phyloP scores from a whole-genome alignment of 1,139 yeast species.

The Blastobotrys serpentis region DNA sequence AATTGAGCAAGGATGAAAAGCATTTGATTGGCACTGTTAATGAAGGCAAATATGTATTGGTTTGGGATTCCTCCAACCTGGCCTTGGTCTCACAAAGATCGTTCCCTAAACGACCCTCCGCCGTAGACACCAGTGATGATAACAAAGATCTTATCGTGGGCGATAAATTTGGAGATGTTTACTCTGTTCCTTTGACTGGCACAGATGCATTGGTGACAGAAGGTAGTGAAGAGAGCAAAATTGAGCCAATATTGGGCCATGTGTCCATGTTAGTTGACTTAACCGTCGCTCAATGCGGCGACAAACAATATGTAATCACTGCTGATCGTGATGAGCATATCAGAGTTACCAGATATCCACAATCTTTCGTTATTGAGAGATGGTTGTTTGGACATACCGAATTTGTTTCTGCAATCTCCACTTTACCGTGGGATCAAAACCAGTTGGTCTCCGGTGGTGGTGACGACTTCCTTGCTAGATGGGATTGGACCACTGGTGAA shows the following conservation, averaged over 20 bases:
- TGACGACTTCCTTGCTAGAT: conserved; percentile 68
- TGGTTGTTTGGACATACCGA: conserved; percentile 88
- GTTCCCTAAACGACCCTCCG: conserved; percentile 87
- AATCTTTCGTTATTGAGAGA: conserved; percentile 70
- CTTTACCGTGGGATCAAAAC: conserved; percentile 51
- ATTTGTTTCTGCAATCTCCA: conserved; percentile 64
- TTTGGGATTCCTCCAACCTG: conserved; percentile 42
- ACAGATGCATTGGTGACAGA: conserved; percentile 29
- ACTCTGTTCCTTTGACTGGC: conserved; percentile 43
- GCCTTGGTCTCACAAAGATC: conserved; percentile 65
- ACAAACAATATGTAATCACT: conserved; percentile 60
- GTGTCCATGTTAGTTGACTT: conserved; percentile 92
- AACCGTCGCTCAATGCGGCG: conserved; percentile 44
- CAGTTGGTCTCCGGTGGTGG: conserved; percentile 85
- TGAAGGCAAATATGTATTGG: conserved; percentile 72
- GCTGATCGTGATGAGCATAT: conserved; percentile 97
- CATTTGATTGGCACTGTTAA: conserved; percentile 71
- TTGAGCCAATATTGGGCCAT: conserved; percentile 82
- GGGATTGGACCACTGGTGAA: conserved; percentile 68
- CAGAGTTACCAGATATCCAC: conserved; percentile 79
- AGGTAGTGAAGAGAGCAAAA: conserved; percentile 43
- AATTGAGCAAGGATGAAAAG: conserved; percentile 52
- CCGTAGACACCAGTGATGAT: conserved; percentile 57
- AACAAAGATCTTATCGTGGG: conserved; percentile 62
- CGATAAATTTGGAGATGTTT: conserved; percentile 98